phyloP scores from a whole-genome alignment of 2,329 filamentous ascomycete species.

The Trichoderma koningiopsis region DNA sequence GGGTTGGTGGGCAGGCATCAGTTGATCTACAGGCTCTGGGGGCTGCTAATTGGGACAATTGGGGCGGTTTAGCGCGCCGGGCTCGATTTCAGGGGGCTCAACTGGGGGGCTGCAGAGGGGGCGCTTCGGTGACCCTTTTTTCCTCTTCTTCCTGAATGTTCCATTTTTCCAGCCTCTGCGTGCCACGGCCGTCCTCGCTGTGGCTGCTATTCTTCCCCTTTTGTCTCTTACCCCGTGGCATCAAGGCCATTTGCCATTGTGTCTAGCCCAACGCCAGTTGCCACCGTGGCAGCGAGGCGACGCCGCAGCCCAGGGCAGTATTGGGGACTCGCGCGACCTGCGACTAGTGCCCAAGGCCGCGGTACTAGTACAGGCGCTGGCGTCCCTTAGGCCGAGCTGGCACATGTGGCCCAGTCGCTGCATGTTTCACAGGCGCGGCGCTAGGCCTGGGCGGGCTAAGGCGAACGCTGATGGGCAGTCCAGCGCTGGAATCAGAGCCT shows the following conservation, averaged over 20 bases:
- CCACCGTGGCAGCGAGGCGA: slow-evolving; percentile 11
- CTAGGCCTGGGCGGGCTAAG: slow-evolving; percentile 29
- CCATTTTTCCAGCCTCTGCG: background rate
- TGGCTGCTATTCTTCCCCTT: background rate
- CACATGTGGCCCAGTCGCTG: slow-evolving; percentile 26
- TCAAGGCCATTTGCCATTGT: background rate
- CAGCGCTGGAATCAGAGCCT: background rate
- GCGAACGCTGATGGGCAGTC: background rate
- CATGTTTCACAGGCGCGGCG: slow-evolving; percentile 36
- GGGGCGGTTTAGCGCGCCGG: slow-evolving; percentile 22
- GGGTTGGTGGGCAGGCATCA: slow-evolving; percentile 17
- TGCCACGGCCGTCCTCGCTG: background rate
- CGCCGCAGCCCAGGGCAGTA: background rate
- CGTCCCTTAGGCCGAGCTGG: slow-evolving; percentile 3
- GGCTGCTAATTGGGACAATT: slow-evolving; percentile 20
- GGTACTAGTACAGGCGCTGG: slow-evolving; percentile 9
- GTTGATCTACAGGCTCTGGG: slow-evolving; percentile 26
- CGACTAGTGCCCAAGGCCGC: background rate
- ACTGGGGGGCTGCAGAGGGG: slow-evolving; percentile 19
- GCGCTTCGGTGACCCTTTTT: slow-evolving; percentile 15
- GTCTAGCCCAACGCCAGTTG: background rate
- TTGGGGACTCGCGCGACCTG: background rate
- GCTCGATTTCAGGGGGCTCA: slow-evolving; percentile 20
- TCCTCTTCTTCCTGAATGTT: background rate
- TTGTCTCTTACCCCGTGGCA: background rate